A percentile compares a stretch with the other conserved stretches of the same genome.
phyloP scores from a whole-genome alignment of 1,284 basidiomycete species.

The Leccinum olivaceoglutinosum region DNA sequence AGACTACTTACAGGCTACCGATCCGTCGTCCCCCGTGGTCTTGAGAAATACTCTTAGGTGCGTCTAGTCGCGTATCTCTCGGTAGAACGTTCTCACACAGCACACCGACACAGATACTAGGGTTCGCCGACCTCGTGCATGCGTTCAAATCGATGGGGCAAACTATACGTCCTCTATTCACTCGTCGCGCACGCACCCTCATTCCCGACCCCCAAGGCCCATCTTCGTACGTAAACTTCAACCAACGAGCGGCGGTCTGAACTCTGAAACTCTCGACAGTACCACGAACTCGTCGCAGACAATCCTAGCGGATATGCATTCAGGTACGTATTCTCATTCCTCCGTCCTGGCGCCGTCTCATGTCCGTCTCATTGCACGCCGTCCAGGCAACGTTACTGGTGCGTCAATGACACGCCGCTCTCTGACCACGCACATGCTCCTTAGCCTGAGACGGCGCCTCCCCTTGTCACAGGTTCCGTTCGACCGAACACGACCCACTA shows the following conservation, averaged over 20 bases:
- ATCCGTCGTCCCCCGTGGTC: too few species aligned
- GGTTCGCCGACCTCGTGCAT: too few species aligned
- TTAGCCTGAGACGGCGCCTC: not conserved
- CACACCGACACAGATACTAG: too few species aligned
- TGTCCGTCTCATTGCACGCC: not conserved
- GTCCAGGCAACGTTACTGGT: slow-evolving; percentile 75
- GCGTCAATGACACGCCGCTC: slow-evolving; percentile 12
- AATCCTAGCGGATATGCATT: slow-evolving; percentile 61
- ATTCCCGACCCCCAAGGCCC: slow-evolving; percentile 36
- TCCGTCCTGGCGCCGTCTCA: slow-evolving; percentile 6
- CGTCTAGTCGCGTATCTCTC: too few species aligned
- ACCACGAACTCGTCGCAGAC: slow-evolving; percentile 77
- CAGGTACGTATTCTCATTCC: slow-evolving; percentile 38
- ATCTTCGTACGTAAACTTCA: slow-evolving; percentile 40
- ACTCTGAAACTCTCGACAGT: slow-evolving; percentile 37
- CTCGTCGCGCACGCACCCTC: not conserved
- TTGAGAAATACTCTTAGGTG: too few species aligned
- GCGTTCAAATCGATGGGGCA: too few species aligned
- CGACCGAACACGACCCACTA: slow-evolving; percentile 87
- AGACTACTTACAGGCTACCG: too few species aligned
- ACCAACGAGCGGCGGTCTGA: not conserved
- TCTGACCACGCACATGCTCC: not conserved
- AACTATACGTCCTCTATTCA: slow-evolving; percentile 31
- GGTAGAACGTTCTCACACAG: too few species aligned
- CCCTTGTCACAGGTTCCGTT: slow-evolving; percentile 60